phyloP scores from a whole-genome alignment of 2,329 filamentous ascomycete genomes.

The Calonectria hongkongensis region DNA sequence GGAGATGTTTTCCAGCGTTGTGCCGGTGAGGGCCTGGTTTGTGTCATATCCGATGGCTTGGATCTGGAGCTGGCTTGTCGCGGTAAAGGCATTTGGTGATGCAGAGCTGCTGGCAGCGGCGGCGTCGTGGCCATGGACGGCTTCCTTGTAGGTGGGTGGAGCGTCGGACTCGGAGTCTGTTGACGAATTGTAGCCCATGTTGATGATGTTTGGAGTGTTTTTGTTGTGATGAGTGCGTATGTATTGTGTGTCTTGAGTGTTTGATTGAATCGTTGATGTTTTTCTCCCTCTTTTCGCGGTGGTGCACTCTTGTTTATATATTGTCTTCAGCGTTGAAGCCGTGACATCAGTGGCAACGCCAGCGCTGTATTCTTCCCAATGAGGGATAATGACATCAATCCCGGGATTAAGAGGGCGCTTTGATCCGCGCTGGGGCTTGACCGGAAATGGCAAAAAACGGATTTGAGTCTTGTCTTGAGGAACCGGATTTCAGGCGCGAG shows the following conservation, averaged over 20 bases:
- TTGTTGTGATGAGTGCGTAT: background rate
- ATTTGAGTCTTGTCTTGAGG: background rate
- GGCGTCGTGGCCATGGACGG: background rate
- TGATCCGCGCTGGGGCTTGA: background rate
- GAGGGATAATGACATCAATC: constrained; percentile 1
- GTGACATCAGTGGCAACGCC: constrained; percentile 23
- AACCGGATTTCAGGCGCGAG: no score
- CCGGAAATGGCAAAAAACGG: background rate
- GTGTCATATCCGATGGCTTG: constrained; percentile 26
- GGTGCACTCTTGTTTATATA: constrained; percentile 24
- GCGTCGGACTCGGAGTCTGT: constrained; percentile 2
- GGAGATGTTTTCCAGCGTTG: constrained; percentile 25
- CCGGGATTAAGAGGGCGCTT: background rate
- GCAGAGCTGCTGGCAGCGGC: constrained; percentile 13
- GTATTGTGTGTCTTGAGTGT: background rate
- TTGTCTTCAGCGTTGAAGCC: constrained; percentile 1
- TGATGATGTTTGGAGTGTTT: background rate
- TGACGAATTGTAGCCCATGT: background rate
- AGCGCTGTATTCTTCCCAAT: constrained; percentile 1
- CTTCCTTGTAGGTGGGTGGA: constrained; percentile 21
- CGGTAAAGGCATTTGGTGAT: background rate
- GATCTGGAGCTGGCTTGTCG: constrained; percentile 20
- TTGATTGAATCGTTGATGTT: constrained; percentile 11
- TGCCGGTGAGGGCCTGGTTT: constrained; percentile 16
- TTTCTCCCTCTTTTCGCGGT: no score